Evolutionary conservation across 1,139 yeast species (phyloP).

Genomic region (Candida anutae): DNA sequence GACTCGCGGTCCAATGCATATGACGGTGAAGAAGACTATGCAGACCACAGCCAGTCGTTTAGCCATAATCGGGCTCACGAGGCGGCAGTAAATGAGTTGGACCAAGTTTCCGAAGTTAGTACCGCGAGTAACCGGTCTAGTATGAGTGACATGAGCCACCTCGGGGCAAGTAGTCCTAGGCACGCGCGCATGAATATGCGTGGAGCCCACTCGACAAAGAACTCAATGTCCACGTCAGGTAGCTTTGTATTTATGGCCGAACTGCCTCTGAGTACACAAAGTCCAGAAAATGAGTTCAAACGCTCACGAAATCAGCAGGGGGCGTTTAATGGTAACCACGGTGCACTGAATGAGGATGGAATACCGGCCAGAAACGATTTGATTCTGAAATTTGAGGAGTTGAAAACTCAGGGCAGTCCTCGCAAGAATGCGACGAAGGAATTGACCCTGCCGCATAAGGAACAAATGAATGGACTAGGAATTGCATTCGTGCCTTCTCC

Average conservation of each 20-base stretch:
- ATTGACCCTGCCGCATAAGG: neutral
- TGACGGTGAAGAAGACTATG: constrained; percentile 4
- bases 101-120: constrained; percentile 13
- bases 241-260: neutral
- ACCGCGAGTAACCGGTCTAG: constrained; percentile 23
- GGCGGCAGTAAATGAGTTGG: neutral
- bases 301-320: constrained; percentile 9
- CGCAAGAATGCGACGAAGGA: constrained; percentile 8
- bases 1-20: too few species aligned
- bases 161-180: too few species aligned
- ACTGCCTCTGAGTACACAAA: neutral
- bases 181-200: neutral
- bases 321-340: constrained; percentile 14
- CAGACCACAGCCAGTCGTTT: neutral
- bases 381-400: constrained; percentile 12
- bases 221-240: neutral
- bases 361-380: constrained; percentile 29
- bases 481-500: neutral
- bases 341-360: constrained; percentile 11
- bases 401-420: neutral
- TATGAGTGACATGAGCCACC: constrained; percentile 8
- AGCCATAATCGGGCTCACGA: neutral
- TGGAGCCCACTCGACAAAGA: neutral
- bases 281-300: neutral
- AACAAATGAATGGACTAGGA: constrained; percentile 8